A percentile compares a stretch with the other conserved stretches of the same genome.
These are phyloP conservation scores for Phoenix roebelenii DNA, from an alignment of 176 grass and related monocot species.

Conservation along the genomic window DNA sequence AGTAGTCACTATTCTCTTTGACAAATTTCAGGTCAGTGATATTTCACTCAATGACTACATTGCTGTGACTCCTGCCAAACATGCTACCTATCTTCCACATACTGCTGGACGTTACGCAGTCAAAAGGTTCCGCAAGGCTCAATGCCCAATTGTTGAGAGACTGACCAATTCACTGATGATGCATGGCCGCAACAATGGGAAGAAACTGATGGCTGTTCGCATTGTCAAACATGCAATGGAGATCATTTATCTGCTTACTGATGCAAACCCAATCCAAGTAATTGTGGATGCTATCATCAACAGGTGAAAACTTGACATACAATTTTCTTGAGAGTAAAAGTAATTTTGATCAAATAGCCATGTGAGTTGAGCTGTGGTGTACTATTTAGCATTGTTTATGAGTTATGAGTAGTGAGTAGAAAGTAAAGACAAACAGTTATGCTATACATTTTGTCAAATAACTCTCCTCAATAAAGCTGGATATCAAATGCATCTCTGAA, in stretches of 20 bases:
- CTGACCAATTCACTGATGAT: slow-evolving; percentile 69
- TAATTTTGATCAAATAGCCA: too few species aligned
- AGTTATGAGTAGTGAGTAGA: not conserved
- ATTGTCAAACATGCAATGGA: slow-evolving; percentile 67
- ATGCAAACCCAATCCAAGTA: slow-evolving; percentile 61
- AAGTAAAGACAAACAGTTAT: too few species aligned
- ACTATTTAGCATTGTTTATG: not conserved
- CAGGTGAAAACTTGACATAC: slow-evolving; percentile 19
- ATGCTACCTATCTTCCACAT: slow-evolving; percentile 54
- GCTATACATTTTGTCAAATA: too few species aligned
- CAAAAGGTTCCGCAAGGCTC: slow-evolving; percentile 62
- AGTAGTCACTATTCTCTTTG: too few species aligned
- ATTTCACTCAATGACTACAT: slow-evolving; percentile 57
- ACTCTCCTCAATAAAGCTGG: too few species aligned
- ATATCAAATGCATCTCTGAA: too few species aligned
- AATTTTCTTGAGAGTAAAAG: too few species aligned
- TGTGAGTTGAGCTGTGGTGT: not conserved
- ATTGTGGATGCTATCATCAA: slow-evolving; percentile 68
- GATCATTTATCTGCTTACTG: slow-evolving; percentile 61
- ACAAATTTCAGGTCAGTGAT: slow-evolving; percentile 40
- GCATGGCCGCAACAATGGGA: slow-evolving; percentile 66
- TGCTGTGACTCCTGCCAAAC: slow-evolving; percentile 39
- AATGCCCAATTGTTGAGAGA: slow-evolving; percentile 59
- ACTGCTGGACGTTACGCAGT: slow-evolving; percentile 49
- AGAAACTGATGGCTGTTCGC: slow-evolving; percentile 57